Base-by-base conservation (phyloP, 2,329 filamentous ascomycete species). In the Myriosclerotinia scirpicola region DNA sequence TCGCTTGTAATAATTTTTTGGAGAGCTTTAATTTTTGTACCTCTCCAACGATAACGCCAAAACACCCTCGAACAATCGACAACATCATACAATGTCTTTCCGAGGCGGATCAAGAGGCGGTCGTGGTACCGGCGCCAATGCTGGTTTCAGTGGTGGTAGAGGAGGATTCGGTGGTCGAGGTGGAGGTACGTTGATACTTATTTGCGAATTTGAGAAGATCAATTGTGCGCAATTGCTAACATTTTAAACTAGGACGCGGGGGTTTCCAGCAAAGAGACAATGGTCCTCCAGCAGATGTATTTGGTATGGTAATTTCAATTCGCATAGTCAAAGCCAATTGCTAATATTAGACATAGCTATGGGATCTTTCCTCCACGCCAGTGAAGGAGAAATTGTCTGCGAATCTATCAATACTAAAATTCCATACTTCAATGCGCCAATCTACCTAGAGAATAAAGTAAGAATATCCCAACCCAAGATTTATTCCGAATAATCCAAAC, bases 371-470 rank as follows among this genome's bases (percentile, higher is more conserved):
- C 81, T 97, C 78, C 95, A 99, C 82, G 89, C 93, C 67, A 94
- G 91, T 82, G 95, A 99, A 81, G 94, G 94, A 79, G 95, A 99
- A 81, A 95, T 99, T 85, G 90, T 99, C 74, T 97, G 94, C 90
- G 89, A 93, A 80, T 96, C 91, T 73, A 90, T 90, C 80, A 98
- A 97, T 84, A 83, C 90, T 75, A 98, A 98, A 82, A 90, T 99
- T 71, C 95, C 95, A 69, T 96, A 96, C 83, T 99, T 99, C 89
- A 98, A 97, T 84, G 95, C 95, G 69, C 93, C 93, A 73, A 96
- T 99, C 80, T 99, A 95, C 83, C 90, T 98, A 76, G 94, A 98
- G 85, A 99, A 98, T 85, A 99, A 98, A 85, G 90, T 90, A 64
- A 38, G 55, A 36, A 54, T n/a, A 20, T 15, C 38, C 22, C 30